These are phyloP conservation scores for Hordeum vulgare DNA, from an alignment of 176 grass and related monocot genomes.

Conservation along the genomic window MorexV3_pseudomolecules_assembly NC_058523.1:53832223-53832722, in stretches of 20 bases:
- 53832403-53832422: conserved; percentile 55
- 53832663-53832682: background rate
- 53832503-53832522: conserved; percentile 17
- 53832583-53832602: background rate
- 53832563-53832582: conserved; percentile 15
- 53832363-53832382: conserved; percentile 18
- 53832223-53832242: no score
- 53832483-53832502: conserved; percentile 17
- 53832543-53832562: background rate
- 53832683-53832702: background rate
- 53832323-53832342: no score
- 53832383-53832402: conserved; percentile 63
- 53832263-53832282: no score
- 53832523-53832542: background rate
- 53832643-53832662: no score
- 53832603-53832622: background rate
- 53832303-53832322: no score
- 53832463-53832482: conserved; percentile 22
- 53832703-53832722: no score
- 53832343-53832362: no score
- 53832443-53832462: conserved; percentile 26
- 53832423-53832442: conserved; percentile 43
- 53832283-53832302: no score
- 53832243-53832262: no score
- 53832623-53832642: background rate